A percentile compares a stretch with the other conserved stretches of the same genome.
Conservation (phyloP, 2,329 filamentous ascomycete species). For the Monosporascus sp. region DNA sequence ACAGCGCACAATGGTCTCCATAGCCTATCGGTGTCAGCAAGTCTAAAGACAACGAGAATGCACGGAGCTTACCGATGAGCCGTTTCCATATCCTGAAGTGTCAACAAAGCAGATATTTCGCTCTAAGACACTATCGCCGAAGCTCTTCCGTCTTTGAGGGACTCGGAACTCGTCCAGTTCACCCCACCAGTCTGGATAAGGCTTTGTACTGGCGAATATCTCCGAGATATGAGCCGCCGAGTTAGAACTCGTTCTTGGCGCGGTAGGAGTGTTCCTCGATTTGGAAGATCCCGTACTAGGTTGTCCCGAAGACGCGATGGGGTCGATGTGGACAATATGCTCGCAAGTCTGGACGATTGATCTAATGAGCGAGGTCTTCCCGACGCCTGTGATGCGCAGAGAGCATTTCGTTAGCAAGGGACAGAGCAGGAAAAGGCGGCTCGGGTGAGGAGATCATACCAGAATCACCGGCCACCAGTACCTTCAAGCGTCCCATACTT, state of each 20-base stretch:
- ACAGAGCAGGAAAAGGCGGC: background rate
- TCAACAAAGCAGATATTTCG: conserved; percentile 93
- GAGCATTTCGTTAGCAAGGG: conserved; percentile 14
- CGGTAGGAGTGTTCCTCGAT: conserved; percentile 5
- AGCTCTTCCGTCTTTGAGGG: conserved; percentile 61
- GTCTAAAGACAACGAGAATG: background rate
- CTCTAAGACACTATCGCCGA: conserved; percentile 74
- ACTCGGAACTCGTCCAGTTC: conserved; percentile 63
- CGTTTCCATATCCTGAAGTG: conserved; percentile 59
- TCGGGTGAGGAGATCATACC: conserved; percentile 42
- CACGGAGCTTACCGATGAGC: conserved; percentile 43
- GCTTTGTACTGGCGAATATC: conserved; percentile 72
- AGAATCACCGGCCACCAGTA: conserved; percentile 76
- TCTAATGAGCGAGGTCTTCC: conserved; percentile 85
- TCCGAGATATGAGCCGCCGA: conserved; percentile 50
- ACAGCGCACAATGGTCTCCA: conserved; percentile 54
- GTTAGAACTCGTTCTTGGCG: conserved; percentile 17
- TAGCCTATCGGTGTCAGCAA: conserved; percentile 24
- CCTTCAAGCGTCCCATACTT: conserved; percentile 76
- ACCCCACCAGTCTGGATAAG: conserved; percentile 87
- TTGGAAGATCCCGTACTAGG: conserved; percentile 7
- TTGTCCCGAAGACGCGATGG: conserved; percentile 38
- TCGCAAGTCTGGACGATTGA: conserved; percentile 81
- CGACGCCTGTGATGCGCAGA: conserved; percentile 52
- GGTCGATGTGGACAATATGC: conserved; percentile 91